Conservation (phyloP, 2,329 filamentous ascomycete genomes). For the Colletotrichum destructivum region DNA sequence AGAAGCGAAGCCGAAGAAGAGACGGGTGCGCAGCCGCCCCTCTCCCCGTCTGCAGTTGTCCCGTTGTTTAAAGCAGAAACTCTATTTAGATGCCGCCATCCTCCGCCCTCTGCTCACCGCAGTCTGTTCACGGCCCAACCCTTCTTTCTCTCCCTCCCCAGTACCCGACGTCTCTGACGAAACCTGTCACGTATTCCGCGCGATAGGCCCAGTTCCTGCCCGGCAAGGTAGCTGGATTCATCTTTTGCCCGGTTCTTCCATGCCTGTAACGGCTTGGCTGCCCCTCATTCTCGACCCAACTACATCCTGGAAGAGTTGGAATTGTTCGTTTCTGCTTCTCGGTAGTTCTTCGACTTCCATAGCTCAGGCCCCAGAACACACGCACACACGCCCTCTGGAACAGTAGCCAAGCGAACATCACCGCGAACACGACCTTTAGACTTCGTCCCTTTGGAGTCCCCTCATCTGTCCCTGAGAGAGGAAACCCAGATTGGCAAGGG, state of each 20-base stretch:
- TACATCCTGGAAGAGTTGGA: too few relatives aligned
- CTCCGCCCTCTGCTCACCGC: background rate
- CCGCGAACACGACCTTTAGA: too few relatives aligned
- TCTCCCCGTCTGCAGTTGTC: background rate
- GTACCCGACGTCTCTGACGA: background rate
- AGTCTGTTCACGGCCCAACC: constrained; percentile 19
- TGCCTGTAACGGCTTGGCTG: too few relatives aligned
- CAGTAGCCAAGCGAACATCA: background rate
- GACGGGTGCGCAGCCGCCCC: too few relatives aligned
- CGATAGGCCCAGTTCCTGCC: background rate
- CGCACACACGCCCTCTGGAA: too few relatives aligned
- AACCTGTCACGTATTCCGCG: constrained; percentile 6
- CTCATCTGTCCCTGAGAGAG: background rate
- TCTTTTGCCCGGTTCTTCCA: too few relatives aligned
- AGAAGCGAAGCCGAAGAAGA: background rate
- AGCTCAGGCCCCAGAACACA: background rate
- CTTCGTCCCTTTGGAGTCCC: background rate
- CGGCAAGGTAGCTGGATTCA: background rate
- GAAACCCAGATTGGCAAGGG: too few relatives aligned
- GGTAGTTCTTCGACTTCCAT: background rate
- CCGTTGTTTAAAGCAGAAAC: constrained; percentile 19
- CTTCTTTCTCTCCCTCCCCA: constrained; percentile 6
- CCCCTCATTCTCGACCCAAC: background rate
- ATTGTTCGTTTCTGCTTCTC: background rate
- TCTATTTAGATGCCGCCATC: constrained; percentile 34